Conservation (phyloP, 495 filamentous ascomycete genomes). For the Daldinia childiae region DNA sequence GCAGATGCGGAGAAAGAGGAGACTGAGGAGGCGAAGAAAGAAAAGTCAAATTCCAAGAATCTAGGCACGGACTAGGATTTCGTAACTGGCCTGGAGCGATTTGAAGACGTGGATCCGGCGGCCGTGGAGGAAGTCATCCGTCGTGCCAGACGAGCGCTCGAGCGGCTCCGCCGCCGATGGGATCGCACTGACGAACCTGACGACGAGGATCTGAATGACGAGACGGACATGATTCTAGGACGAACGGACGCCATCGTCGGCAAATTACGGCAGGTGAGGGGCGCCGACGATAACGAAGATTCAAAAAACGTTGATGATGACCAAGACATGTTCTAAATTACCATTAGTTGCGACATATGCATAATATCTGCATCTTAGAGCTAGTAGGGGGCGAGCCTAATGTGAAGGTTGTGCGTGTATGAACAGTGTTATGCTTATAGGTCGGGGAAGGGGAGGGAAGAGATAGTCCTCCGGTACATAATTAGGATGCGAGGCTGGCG, state of each 20-base stretch:
- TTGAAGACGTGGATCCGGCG: constrained; percentile 21
- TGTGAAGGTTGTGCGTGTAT: constrained; percentile 7
- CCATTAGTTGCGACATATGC: not conserved
- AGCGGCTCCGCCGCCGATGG: constrained; percentile 18
- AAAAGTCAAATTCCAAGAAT: constrained; percentile 26
- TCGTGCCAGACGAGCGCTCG: constrained; percentile 7
- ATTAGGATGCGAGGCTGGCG: not conserved
- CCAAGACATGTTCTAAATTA: constrained; percentile 15
- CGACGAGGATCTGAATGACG: constrained; percentile 17
- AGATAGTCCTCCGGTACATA: constrained; percentile 4
- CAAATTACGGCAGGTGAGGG: constrained; percentile 4
- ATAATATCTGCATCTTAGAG: not conserved
- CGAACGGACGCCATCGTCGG: constrained; percentile 19
- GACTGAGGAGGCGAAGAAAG: constrained; percentile 14
- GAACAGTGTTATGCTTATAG: constrained; percentile 18
- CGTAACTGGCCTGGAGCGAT: constrained; percentile 34
- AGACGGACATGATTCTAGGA: constrained; percentile 23
- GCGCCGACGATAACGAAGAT: not conserved
- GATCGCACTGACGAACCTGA: not conserved
- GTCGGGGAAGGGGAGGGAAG: not conserved
- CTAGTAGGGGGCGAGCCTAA: not conserved
- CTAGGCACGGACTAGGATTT: constrained; percentile 39
- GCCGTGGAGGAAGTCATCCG: constrained; percentile 7
- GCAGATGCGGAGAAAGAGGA: constrained; percentile 23
- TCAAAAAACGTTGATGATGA: constrained; percentile 5